Conservation (phyloP, 345 rosid genomes). For the Melaleuca quinquenervia region DNA sequence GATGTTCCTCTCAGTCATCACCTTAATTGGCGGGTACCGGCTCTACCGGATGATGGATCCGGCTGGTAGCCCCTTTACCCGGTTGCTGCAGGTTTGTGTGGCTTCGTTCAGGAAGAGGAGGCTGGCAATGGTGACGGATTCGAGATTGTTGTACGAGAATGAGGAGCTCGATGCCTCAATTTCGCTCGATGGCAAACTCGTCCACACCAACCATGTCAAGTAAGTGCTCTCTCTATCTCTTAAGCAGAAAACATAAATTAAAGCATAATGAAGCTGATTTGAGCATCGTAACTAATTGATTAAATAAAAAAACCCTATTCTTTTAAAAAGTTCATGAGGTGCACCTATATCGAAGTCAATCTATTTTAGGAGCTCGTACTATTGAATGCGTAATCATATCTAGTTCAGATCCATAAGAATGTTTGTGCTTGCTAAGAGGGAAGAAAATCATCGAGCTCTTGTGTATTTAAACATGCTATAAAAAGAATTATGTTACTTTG, state of each 20-base stretch:
- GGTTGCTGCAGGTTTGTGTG: slow-evolving; percentile 65
- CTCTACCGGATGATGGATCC: slow-evolving; percentile 76
- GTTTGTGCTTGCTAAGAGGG: background rate
- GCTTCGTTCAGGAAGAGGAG: slow-evolving; percentile 68
- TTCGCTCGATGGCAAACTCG: slow-evolving; percentile 57
- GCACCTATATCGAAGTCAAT: too few species aligned
- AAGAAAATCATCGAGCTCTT: background rate
- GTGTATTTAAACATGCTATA: background rate
- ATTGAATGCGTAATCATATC: too few species aligned
- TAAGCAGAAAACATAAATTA: background rate
- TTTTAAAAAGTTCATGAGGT: background rate
- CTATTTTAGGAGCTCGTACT: too few species aligned
- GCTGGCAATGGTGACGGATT: slow-evolving; percentile 30
- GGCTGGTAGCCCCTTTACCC: slow-evolving; percentile 88
- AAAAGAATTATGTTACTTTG: background rate
- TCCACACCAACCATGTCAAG: slow-evolving; percentile 59
- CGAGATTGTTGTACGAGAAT: slow-evolving; percentile 37
- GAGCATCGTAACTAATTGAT: background rate
- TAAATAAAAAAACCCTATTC: background rate
- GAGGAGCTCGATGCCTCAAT: slow-evolving; percentile 66
- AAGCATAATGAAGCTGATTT: background rate
- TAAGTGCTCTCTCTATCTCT: slow-evolving; percentile 10
- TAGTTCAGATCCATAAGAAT: background rate
- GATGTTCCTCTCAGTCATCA: slow-evolving; percentile 60
- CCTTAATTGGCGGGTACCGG: slow-evolving; percentile 44